Conservation (phyloP, 1,139 yeast genomes). For the Magnusiomyces ingens region DNA sequence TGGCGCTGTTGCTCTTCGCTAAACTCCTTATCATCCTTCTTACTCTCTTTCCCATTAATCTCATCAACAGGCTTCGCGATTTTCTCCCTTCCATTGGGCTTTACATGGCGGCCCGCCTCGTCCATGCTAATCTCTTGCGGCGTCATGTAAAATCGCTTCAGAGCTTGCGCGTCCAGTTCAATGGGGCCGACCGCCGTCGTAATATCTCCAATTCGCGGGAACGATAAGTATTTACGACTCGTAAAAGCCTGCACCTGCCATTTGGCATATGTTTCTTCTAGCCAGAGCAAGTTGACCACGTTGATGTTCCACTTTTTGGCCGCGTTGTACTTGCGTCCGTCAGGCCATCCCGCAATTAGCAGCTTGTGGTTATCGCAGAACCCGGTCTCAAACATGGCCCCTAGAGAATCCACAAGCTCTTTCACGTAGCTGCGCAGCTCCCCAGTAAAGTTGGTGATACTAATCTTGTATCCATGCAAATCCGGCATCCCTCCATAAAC, state of each 20-base stretch:
- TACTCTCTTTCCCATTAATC: neutral
- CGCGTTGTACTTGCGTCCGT: conserved; percentile 70
- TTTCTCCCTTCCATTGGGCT: too few species aligned
- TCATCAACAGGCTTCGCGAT: neutral
- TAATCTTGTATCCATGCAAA: conserved; percentile 47
- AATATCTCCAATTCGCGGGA: conserved; percentile 40
- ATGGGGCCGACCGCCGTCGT: conserved; percentile 49
- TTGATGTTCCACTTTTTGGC: conserved; percentile 57
- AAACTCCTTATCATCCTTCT: neutral
- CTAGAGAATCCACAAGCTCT: conserved; percentile 57
- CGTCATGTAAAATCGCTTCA: conserved; percentile 38
- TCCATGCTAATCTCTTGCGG: conserved; percentile 14
- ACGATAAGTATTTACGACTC: conserved; percentile 41
- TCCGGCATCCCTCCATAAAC: conserved; percentile 48
- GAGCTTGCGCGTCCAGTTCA: conserved; percentile 38
- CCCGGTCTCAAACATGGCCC: conserved; percentile 49
- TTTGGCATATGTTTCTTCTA: conserved; percentile 68
- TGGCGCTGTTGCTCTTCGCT: neutral
- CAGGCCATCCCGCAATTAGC: conserved; percentile 58
- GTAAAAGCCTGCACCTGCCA: conserved; percentile 50
- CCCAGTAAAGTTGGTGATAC: conserved; percentile 79
- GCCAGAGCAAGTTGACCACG: conserved; percentile 77
- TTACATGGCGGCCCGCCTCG: conserved; percentile 16
- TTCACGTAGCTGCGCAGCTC: conserved; percentile 71
- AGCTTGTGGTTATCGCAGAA: conserved; percentile 51